Percentiles rank a stretch among this genome's conserved stretches.
phyloP scores from a whole-genome alignment of 2,329 filamentous ascomycete species.

The Colletotrichum sp. region DNA sequence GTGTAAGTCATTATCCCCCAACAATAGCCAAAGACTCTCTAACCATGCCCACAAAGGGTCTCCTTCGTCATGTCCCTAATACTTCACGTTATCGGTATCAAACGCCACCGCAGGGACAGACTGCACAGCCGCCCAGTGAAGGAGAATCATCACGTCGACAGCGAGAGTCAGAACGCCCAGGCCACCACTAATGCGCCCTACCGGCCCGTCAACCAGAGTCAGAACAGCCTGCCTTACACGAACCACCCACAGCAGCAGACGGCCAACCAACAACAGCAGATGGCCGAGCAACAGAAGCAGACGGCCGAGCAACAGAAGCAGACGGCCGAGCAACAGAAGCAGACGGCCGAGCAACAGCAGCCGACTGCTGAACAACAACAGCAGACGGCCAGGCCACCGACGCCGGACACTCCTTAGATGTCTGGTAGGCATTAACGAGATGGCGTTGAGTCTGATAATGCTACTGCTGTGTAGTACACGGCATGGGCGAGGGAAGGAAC shows the following conservation, averaged over 20 bases:
- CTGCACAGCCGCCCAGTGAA: slow-evolving; percentile 35
- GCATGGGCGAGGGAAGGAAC: not conserved
- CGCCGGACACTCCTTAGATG: not conserved
- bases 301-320: slow-evolving; percentile 20
- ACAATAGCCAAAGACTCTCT: not conserved
- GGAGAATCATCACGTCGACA: slow-evolving; percentile 14
- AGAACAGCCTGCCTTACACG: not conserved
- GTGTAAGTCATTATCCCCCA: slow-evolving; percentile 41
- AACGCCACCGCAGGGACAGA: slow-evolving; percentile 49
- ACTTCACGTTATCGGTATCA: slow-evolving; percentile 44
- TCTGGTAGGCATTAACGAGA: not conserved
- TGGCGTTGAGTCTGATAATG: not conserved
- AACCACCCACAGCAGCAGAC: slow-evolving; percentile 22
- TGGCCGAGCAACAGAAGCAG: slow-evolving; percentile 21
- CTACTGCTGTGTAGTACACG: not conserved
- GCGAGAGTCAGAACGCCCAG: slow-evolving; percentile 26
- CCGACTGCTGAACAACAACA: slow-evolving; percentile 1
- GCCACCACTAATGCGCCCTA: not conserved
- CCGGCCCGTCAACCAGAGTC: not conserved
- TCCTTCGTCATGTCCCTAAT: slow-evolving; percentile 46
- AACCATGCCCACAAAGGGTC: slow-evolving; percentile 32
- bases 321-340: slow-evolving; percentile 21
- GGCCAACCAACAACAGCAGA: slow-evolving; percentile 21
- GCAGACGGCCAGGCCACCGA: not conserved
- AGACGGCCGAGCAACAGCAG: slow-evolving; percentile 25